Evolutionary conservation across 129 eudicot species (phyloP), one percentile per base, ranked within the genome.

Genomic region (Pulicaria dysenterica): DNA sequence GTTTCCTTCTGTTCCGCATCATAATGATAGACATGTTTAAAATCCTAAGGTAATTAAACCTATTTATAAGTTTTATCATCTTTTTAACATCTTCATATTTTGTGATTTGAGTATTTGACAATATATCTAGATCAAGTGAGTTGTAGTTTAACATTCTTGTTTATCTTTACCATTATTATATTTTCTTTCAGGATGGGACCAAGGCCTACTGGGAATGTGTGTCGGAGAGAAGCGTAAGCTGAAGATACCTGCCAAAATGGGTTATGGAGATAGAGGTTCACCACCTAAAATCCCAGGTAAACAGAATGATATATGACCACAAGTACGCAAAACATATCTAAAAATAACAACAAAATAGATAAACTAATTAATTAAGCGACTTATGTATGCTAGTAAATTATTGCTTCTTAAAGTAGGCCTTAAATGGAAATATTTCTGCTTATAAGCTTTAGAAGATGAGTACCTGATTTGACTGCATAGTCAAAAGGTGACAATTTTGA

Each of bases 251-350:
- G 82, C 99, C 12, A 90, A 90, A 78, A 94, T 90, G 77, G 99
- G 99, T 45, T 95, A 95, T 61, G 99, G 99, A 24, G 96, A 88
- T 2, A 79, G 79, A 34, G 99, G 99, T 6, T 90, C 99, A 36
- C 99, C 99, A 5, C 99, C 99, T 59, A 81, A 75, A 44, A 95
- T 95, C 74, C 97, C 99, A 82, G 99, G 99, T 95, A 83, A 34
- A 48, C 4, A 50, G 63, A 74, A 73, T 6, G 59, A 5, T 24
- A 8, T n/a, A 45, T 8, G n/a, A 45, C 17, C 3, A 42, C 31
- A 24, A 24, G 6, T 12, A 24, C 6, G 12, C 43, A 2, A 15
- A 63, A 7, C 1, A 4, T 42, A 5, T 42, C 6, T 64, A 1
- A 17, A 16, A 43, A 64, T 64, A 4, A 46, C 17, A 66, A 44